Evolutionary conservation across 2,329 filamentous ascomycete genomes (phyloP).

Genomic region (Cordyceps javanica): DNA sequence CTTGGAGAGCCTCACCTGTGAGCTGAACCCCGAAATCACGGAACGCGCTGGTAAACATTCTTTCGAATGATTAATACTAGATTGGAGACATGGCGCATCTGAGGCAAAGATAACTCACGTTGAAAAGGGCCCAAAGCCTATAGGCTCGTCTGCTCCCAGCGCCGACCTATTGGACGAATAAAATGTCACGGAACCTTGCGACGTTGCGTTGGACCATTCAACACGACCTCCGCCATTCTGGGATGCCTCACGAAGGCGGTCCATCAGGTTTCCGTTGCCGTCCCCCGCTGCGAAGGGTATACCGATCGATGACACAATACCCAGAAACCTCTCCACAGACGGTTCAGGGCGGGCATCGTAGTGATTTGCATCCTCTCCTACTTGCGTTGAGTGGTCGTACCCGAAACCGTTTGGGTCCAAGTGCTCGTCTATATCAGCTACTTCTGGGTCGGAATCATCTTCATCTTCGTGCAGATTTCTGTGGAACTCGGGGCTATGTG

Average conservation of each 20-base stretch:
- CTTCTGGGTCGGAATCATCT: slow-evolving; percentile 51
- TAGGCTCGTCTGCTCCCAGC: slow-evolving; percentile 11
- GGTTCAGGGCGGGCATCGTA: slow-evolving; percentile 30
- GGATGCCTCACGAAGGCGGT: background rate
- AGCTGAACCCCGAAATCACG: slow-evolving; percentile 9
- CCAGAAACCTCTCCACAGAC: slow-evolving; percentile 36
- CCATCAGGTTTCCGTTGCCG: background rate
- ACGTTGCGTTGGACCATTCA: slow-evolving; percentile 33
- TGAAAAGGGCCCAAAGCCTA: slow-evolving; percentile 37
- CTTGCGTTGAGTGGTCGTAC: slow-evolving; percentile 30
- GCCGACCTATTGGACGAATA: slow-evolving; percentile 30
- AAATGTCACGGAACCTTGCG: slow-evolving; percentile 44
- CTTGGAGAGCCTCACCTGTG: background rate
- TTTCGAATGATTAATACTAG: background rate
- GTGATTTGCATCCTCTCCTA: slow-evolving; percentile 21
- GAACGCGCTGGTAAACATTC: background rate
- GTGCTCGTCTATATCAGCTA: slow-evolving; percentile 52
- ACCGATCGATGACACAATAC: slow-evolving; percentile 37
- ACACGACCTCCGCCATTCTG: slow-evolving; percentile 18
- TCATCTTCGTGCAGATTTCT: slow-evolving; percentile 22
- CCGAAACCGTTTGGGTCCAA: slow-evolving; percentile 37
- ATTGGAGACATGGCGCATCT: background rate
- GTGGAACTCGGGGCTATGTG: background rate
- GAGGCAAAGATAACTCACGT: slow-evolving; percentile 31
- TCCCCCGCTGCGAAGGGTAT: background rate